phyloP scores from a whole-genome alignment of 352 stramenopile species.

The Thalassiosira livingstoniorum region DNA sequence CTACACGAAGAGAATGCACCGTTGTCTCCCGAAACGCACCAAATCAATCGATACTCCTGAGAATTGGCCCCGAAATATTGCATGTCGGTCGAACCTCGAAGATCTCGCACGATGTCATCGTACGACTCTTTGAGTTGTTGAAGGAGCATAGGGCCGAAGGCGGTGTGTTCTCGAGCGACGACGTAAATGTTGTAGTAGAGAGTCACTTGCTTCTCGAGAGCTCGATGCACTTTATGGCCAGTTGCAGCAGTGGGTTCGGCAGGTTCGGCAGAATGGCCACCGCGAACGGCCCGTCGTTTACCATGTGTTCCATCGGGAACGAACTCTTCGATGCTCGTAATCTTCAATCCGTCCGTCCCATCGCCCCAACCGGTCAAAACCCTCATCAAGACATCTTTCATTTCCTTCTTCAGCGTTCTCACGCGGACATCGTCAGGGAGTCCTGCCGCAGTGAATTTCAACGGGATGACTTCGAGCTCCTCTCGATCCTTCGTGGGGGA shows the following conservation, averaged over 20 bases:
- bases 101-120: too few relatives aligned
- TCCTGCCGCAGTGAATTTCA: slow-evolving; percentile 32
- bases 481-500: slow-evolving; percentile 8
- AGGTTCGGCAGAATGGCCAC: too few relatives aligned
- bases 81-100: too few relatives aligned
- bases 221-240: too few relatives aligned
- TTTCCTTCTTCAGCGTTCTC: slow-evolving; percentile 44
- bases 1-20: too few relatives aligned
- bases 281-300: neutral
- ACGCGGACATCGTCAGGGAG: slow-evolving; percentile 43
- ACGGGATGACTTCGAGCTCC: slow-evolving; percentile 39
- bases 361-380: slow-evolving; percentile 33
- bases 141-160: too few relatives aligned
- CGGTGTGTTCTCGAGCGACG: neutral
- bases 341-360: slow-evolving; percentile 29
- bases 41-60: slow-evolving; percentile 6
- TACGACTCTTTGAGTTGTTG: too few relatives aligned
- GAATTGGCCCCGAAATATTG: too few relatives aligned
- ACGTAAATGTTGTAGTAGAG: slow-evolving; percentile 43
- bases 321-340: slow-evolving; percentile 50
- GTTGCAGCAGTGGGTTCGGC: too few relatives aligned
- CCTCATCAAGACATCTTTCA: slow-evolving; percentile 40
- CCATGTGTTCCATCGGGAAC: too few relatives aligned
- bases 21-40: slow-evolving; percentile 17
- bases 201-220: neutral